Evolutionary conservation across 148 eudicot genomes (phyloP), one percentile per base, ranked within the genome.

Genomic region (Diospyros kaki): DNA sequence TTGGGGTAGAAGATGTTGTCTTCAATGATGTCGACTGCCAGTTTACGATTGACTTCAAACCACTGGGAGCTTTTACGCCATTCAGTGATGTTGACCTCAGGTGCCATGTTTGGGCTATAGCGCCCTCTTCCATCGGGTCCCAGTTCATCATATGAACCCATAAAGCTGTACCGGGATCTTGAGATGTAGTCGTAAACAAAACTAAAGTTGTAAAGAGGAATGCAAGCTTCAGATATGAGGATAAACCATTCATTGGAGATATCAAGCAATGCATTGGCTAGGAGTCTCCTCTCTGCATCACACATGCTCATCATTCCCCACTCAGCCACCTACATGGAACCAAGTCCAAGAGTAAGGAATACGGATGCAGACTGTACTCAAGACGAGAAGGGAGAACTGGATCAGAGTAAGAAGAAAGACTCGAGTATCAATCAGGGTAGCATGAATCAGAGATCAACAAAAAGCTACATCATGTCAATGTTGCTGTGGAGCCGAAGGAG

Each of bases 41-140:
- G 66, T 42, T 82, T 71, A 10, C 87, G 71, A 64, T 75, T 77
- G 9, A 81, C 42, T 73, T 85, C 88, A 73, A 85, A 85, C 88
- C 88, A 85, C 56, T 85, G 88, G 50, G 88, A 83, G 18, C 88
- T 86, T 68, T 85, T 85, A 12, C 88, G 82, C 88, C 88, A 85
- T 4, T 86, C 62, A 5, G 77, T 63, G 53, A 86, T 48, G 73
- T 79, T 81, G 68, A 86, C 80, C 68, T 67, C 74, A 6, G 89
- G 89, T 55, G 71, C 40, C 87, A 86, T 83, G 17, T 70, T 72
- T 9, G 46, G 45, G 38, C 75, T 56, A 48, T 86, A 86, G 38
- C 89, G 83, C 1, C 89, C 89, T 78, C 89, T 79, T 48, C 89
- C 89, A 44, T 18, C 73, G 3, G 83, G 87, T 12, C 83, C 78